Base-by-base conservation (phyloP, 164 flowering plant species). In the Berberis thunbergii region DNA sequence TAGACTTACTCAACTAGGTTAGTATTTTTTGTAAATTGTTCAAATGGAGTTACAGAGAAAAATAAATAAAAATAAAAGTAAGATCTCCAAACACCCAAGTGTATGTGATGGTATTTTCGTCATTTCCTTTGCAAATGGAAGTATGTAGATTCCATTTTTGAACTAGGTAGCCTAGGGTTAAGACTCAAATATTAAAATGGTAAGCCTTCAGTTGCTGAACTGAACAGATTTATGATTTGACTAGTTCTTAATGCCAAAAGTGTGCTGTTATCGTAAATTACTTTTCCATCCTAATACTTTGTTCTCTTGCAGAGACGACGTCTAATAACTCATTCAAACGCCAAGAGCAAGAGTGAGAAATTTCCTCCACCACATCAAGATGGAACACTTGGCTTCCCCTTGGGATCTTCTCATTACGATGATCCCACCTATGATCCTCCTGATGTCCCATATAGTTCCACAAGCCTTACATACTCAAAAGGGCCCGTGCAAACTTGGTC, bases 311-410 rank as follows among this genome's bases (percentile, higher is more conserved):
- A 90, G 98, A 78, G 89, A 72, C 82, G 94, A 66, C 93, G 97
- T 38, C 75, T 85, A 49, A 84, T 93, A 68, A 77, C 87, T 2
- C 97, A 93, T 72, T 89, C 94, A 72, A 93, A 93, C 75, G 97
- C 98, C 39, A 93, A 89, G 77, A 89, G 98, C 82, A 93, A 89
- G 72, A 93, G 98, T 12, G 98, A 93, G 75, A 93, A 93, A 77
- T 93, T 93, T 64, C 98, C 98, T 52, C 98, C 98, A 42, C 97
- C 98, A 48, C 98, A 90, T 76, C 92, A 89, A 73, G 98, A 93
- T 71, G 98, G 97, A 76, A 76, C 88, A 6, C 85, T 93, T 53
- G 97, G 98, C 49, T 88, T 78, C 72, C 91, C 96, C 40, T 56
- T 87, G 76, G 89, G 85, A 58, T 73, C 89, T 48, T 79, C 86